Percentiles rank a stretch among this genome's conserved stretches.
phyloP scores from a whole-genome alignment of 2,329 filamentous ascomycete genomes.

The Aureobasidium sp. region DNA sequence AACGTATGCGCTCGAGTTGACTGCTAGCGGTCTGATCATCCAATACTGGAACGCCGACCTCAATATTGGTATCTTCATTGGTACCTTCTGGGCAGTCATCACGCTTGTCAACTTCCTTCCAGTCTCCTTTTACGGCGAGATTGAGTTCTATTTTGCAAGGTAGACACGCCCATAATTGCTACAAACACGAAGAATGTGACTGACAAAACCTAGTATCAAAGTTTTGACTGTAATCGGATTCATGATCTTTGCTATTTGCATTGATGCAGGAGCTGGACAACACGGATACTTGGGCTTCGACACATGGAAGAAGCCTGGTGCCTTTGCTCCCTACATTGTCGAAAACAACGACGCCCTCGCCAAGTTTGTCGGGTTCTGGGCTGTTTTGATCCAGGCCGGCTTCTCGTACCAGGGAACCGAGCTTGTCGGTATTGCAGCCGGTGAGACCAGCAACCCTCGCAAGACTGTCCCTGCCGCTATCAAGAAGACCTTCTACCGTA shows the following conservation, averaged over 20 bases:
- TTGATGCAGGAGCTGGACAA: conserved; percentile 36
- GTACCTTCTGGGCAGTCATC: conserved; percentile 30
- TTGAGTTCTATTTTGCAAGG: conserved; percentile 48
- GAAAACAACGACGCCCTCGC: conserved; percentile 24
- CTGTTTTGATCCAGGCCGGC: conserved; percentile 50
- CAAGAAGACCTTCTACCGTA: conserved; percentile 32
- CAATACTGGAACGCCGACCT: conserved; percentile 35
- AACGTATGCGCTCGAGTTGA: conserved; percentile 33
- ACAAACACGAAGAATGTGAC: no score
- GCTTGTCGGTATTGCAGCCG: conserved; percentile 47
- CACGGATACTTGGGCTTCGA: conserved; percentile 55
- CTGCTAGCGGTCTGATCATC: conserved; percentile 33
- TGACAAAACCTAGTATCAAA: conserved; percentile 31
- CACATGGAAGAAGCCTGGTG: conserved; percentile 39
- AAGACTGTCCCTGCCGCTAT: conserved; percentile 36
- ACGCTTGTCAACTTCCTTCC: conserved; percentile 45
- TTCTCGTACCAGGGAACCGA: conserved; percentile 53
- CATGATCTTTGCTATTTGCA: conserved; percentile 36
- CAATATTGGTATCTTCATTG: conserved; percentile 35
- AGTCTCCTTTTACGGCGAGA: conserved; percentile 46
- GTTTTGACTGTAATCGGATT: conserved; percentile 46
- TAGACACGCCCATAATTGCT: no score
- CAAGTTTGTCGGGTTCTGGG: conserved; percentile 44
- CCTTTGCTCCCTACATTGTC: conserved; percentile 31
- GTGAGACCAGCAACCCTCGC: conserved; percentile 45